Evolutionary conservation across 176 grass and related monocot genomes (phyloP), one percentile per base, ranked within the genome.

Genomic region (Carex myosuroides): DNA sequence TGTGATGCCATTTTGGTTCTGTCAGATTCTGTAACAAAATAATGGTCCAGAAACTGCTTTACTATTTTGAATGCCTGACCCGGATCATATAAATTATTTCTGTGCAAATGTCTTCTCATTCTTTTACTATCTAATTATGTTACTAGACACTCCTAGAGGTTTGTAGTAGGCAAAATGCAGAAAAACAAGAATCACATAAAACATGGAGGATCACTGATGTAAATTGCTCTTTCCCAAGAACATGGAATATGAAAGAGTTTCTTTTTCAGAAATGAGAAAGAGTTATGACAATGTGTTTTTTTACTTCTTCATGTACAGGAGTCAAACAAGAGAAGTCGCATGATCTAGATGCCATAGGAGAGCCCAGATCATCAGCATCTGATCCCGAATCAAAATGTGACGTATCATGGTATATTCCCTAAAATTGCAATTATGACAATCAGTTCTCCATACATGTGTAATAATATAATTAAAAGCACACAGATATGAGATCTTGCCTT

Each of bases 301-400:
- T 50, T 84, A 94, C 93, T 87, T 99, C 97, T 91, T 99, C 93
- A 75, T 60, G 87, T 84, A 99, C 93, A 73, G 91, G 91, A 70
- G 93, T 86, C 90, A 99, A 88, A 86, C 85, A 85, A 88, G 81
- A 86, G 88, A 91, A 93, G 80, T 98, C 91, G 83, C 86, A 81
- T 85, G 85, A 88, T 79, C 85, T 88, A 85, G 82, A 86, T 73
- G 82, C 90, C 21, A 75, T 14, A 66, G 92, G 90, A 75, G 92
- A 94, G 46, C 92, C 85, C 83, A 91, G 66, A 72, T 96, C 93
- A 81, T 99, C 93, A 81, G 75, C 72, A 85, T 96, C 97, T 64
- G 93, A 99, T 76, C 97, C 85, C 83, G 93, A 96, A 92, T 99
- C 97, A 85, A 89, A 85, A 84, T 93, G 89, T 87, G 86, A 92